phyloP scores from a whole-genome alignment of 1,284 basidiomycete species.

The Cutaneotrichosporon arboriforme region DNA sequence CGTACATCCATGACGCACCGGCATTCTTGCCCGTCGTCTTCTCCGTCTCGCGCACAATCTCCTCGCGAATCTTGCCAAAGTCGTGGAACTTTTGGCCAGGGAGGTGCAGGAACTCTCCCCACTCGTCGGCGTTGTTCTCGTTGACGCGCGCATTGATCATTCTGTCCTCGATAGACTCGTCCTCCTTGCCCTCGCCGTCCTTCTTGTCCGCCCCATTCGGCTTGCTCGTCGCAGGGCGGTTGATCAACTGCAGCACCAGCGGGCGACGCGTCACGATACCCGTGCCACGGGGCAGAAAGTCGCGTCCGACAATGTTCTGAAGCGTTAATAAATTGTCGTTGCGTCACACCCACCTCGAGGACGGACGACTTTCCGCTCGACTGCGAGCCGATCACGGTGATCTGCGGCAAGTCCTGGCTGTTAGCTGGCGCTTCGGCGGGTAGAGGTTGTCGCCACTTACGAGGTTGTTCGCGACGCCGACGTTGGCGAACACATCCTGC shows the following conservation, averaged over 20 bases:
- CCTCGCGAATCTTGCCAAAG: constrained; percentile 92
- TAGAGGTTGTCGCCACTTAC: constrained; percentile 25
- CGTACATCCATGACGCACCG: constrained; percentile 38
- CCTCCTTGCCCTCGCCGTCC: constrained; percentile 8
- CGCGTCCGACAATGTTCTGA: constrained; percentile 91
- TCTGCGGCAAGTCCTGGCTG: constrained; percentile 54
- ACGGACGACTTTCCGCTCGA: constrained; percentile 55
- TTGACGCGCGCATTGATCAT: constrained; percentile 44
- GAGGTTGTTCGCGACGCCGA: constrained; percentile 50
- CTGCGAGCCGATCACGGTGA: constrained; percentile 54
- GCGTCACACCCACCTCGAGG: constrained; percentile 45
- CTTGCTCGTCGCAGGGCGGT: constrained; percentile 59
- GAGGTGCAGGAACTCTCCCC: constrained; percentile 96
- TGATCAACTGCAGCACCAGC: constrained; percentile 88
- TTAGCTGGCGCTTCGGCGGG: neutral
- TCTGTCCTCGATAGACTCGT: constrained; percentile 30
- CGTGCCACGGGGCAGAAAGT: constrained; percentile 78
- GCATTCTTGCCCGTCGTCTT: constrained; percentile 97
- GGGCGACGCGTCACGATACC: constrained; percentile 80
- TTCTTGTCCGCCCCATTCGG: constrained; percentile 50
- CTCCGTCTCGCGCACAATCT: constrained; percentile 94
- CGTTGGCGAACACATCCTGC: constrained; percentile 54
- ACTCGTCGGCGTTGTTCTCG: constrained; percentile 81
- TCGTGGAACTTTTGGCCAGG: constrained; percentile 97
- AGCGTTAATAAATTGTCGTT: neutral